These are phyloP conservation scores for Chondrus crispus DNA, from an alignment of 23 red algal species.

Conservation along the genomic window DNA sequence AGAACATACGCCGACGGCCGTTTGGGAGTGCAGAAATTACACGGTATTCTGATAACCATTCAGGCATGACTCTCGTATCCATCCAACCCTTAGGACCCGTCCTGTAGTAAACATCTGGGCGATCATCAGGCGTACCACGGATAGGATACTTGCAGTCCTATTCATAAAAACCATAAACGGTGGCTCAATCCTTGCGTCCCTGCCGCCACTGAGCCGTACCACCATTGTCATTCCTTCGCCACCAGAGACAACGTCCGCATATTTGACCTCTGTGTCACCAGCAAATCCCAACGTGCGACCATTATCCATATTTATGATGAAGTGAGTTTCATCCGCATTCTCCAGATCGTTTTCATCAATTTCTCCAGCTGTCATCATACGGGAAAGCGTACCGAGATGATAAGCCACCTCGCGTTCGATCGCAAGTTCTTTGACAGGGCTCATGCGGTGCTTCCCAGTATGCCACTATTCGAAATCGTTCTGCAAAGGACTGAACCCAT, in stretches of 20 bases:
- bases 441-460: background rate
- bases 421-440: background rate
- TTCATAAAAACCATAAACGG: conserved; percentile 39
- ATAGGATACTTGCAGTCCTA: conserved; percentile 7
- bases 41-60: background rate
- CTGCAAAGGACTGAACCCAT: conserved; percentile 17
- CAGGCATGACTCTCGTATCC: background rate
- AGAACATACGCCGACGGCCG: background rate
- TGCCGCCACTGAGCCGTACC: conserved; percentile 1
- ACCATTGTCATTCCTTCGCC: conserved; percentile 42
- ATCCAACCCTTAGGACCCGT: conserved; percentile 26
- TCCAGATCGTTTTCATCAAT: conserved; percentile 23
- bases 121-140: background rate
- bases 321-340: conserved; percentile 48
- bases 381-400: background rate
- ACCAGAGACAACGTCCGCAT: conserved; percentile 28
- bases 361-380: background rate
- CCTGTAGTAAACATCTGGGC: background rate
- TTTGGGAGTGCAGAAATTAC: background rate
- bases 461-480: conserved; percentile 20
- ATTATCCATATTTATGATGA: conserved; percentile 29
- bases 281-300: conserved; percentile 6
- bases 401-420: conserved; percentile 28
- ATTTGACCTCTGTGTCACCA: conserved; percentile 14
- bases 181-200: conserved; percentile 2